Base-by-base conservation (phyloP, 2,329 filamentous ascomycete genomes). In the Metarhizium brunneum region DNA sequence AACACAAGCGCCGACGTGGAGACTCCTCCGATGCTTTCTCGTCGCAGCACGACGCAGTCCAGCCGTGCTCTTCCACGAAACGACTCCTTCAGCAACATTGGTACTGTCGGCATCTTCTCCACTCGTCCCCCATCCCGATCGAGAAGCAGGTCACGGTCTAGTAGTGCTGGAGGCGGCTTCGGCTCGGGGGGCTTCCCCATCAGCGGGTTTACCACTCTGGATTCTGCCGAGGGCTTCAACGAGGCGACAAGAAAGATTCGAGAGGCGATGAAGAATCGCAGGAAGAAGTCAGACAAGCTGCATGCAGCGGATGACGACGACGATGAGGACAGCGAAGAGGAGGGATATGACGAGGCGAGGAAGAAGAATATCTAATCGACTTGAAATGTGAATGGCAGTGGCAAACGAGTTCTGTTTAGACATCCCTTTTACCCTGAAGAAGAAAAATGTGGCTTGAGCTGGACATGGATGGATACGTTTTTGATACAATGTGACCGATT, bases 41-140 rank as follows among this genome's bases (percentile, higher is more conserved):
- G 74, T 54, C 74, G 72, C 70, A 79, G 68, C 72, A 85, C 76
- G 25, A 81, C 75, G 32, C 73, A 73, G 60, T 81, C 78, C 35
- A 80, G 78, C 64, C 74, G 76, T 18, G 73, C 75, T 2, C 75
- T 81, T 61, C 92, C 92, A 8, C 85, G 88, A 58, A 96, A 96
- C 74, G 94, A 97, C 71, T 94, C 89, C 0, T 96, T 96, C 74
- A 86, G 86, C 70, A 92, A 97, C 69, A 87, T 97, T 60, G 87
- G 89, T 13, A 84, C 82, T 51, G 87, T 96, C 61, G 89, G 88
- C 58, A 86, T 99, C 72, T 99, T 97, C 73, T 90, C 92, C 2
- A 94, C 90, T 16, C 81, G 89, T 35, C 91, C 92, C 4, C 81
- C 87, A n/a, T 95, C 88, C 53, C 85, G 90, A n/a, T 86, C 82